A percentile compares a stretch with the other conserved stretches of the same genome.
These are phyloP conservation scores for Conticribra weissflogii DNA, from an alignment of 108 stramenopile species.

Conservation along the genomic window DNA sequence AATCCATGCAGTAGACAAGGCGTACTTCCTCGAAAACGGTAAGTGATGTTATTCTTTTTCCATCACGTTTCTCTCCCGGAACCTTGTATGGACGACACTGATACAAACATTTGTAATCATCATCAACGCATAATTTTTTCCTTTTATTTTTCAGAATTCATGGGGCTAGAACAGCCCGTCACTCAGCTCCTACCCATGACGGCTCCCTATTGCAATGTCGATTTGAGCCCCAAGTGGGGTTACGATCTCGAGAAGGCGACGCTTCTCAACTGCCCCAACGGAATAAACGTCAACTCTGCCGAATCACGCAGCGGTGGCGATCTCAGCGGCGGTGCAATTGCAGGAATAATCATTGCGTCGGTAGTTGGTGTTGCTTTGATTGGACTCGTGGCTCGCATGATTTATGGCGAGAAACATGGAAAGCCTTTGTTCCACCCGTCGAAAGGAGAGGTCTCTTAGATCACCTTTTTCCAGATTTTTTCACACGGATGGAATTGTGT, in stretches of 20 bases:
- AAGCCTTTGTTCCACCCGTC: constrained; percentile 53
- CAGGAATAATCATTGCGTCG: constrained; percentile 36
- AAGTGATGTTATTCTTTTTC: too few species aligned
- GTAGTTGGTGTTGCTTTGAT: constrained; percentile 18
- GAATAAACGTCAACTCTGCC: not conserved
- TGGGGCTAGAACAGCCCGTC: constrained; percentile 55
- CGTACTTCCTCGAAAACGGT: constrained; percentile 49
- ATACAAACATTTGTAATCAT: too few species aligned
- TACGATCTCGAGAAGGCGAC: constrained; percentile 72
- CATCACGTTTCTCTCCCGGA: too few species aligned
- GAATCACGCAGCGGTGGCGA: not conserved
- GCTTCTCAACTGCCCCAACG: constrained; percentile 50
- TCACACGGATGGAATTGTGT: too few species aligned
- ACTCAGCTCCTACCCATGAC: constrained; percentile 47
- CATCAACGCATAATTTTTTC: too few species aligned
- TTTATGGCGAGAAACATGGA: constrained; percentile 43
- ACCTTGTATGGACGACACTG: too few species aligned
- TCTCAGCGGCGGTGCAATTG: constrained; percentile 37
- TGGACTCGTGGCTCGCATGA: constrained; percentile 42
- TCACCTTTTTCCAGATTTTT: too few species aligned
- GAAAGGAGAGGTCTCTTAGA: not conserved
- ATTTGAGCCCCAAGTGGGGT: constrained; percentile 63
- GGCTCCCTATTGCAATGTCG: constrained; percentile 70
- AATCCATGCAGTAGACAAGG: constrained; percentile 74
- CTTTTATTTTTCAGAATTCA: too few species aligned